Evolutionary conservation across 78 protist genomes (phyloP).

Genomic region (Cavenderia fasciculata): DNA sequence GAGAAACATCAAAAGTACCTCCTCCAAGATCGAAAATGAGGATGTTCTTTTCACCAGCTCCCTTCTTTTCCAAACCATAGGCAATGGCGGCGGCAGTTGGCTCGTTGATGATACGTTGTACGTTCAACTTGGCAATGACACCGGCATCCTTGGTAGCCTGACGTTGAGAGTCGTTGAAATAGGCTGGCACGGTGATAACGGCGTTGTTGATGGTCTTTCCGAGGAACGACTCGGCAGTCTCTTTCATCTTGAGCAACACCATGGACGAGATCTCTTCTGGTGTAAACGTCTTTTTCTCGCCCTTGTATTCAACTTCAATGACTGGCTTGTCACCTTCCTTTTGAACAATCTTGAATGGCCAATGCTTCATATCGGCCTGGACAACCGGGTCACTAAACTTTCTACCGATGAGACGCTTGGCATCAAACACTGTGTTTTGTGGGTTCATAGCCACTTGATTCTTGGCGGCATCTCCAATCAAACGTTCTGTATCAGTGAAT

Average conservation of each 20-base stretch:
- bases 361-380: conserved; percentile 90
- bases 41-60: conserved; percentile 81
- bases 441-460: conserved; percentile 98
- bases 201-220: conserved; percentile 89
- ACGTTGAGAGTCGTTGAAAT: conserved; percentile 98
- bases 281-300: conserved; percentile 78
- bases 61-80: conserved; percentile 95
- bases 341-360: conserved; percentile 91
- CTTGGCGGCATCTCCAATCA: conserved; percentile 98
- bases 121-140: conserved; percentile 91
- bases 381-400: conserved; percentile 83
- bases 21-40: conserved; percentile 98
- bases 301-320: conserved; percentile 86
- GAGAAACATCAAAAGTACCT: conserved; percentile 95
- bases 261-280: conserved; percentile 95
- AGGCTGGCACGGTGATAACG: conserved; percentile 97
- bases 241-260: conserved; percentile 95
- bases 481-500: conserved; percentile 93
- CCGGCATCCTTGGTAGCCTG: conserved; percentile 99
- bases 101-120: conserved; percentile 96
- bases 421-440: conserved; percentile 96
- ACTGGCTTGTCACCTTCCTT: conserved; percentile 75
- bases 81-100: conserved; percentile 99
- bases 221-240: conserved; percentile 91
- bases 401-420: conserved; percentile 96